phyloP scores from a whole-genome alignment of 805 yeast species.

The Alloascoidea africana region DNA sequence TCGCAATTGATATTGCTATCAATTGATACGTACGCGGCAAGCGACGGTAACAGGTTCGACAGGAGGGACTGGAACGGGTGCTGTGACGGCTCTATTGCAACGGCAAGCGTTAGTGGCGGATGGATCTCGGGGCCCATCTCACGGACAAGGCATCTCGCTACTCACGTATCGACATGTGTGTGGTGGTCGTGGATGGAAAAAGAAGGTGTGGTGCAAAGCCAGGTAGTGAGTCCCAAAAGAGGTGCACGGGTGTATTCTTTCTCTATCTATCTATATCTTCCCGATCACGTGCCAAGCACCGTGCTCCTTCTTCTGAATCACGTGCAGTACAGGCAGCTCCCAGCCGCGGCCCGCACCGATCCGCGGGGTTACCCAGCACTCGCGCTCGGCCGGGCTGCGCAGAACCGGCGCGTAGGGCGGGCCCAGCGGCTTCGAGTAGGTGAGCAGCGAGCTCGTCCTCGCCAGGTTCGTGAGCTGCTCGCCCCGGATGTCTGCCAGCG shows the following conservation, averaged over 20 bases:
- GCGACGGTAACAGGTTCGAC: not conserved
- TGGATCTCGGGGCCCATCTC: slow-evolving; percentile 4
- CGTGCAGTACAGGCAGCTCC: slow-evolving; percentile 77
- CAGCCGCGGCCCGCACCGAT: slow-evolving; percentile 86
- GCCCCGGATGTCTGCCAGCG: slow-evolving; percentile 63
- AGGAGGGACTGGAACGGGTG: not conserved
- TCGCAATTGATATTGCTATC: no score
- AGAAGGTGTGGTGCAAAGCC: no score
- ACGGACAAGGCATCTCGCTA: no score
- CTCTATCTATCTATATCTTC: not conserved
- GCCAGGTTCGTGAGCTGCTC: slow-evolving; percentile 68
- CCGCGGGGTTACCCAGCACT: slow-evolving; percentile 83
- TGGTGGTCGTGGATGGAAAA: no score
- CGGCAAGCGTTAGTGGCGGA: not conserved
- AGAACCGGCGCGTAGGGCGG: slow-evolving; percentile 77
- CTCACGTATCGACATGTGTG: no score
- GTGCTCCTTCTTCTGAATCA: slow-evolving; percentile 46
- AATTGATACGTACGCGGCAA: slow-evolving; percentile 1
- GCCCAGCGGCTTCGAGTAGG: slow-evolving; percentile 85
- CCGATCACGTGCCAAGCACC: slow-evolving; percentile 51
- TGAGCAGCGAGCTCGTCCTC: slow-evolving; percentile 51
- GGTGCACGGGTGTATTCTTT: no score
- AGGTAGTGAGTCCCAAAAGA: no score
- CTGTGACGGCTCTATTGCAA: slow-evolving; percentile 4
- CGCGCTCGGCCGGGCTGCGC: slow-evolving; percentile 51